Conservation (phyloP, 129 eudicot genomes). For the Escallonia rubra region DNA sequence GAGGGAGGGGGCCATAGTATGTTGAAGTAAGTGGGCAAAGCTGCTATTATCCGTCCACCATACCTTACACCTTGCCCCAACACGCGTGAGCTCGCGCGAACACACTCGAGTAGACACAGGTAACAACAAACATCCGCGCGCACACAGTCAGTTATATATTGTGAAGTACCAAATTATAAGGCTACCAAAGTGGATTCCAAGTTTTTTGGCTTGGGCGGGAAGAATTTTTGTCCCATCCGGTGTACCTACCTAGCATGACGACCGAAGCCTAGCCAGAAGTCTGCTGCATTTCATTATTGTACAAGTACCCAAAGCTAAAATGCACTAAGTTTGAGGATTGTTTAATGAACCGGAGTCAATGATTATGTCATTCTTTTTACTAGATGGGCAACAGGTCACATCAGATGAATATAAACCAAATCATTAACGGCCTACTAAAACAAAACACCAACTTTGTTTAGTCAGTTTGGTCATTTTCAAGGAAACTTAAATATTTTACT, state of each 20-base stretch:
- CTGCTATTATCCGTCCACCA: no score
- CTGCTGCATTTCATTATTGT: not conserved
- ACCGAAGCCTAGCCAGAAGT: not conserved
- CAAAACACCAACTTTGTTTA: not conserved
- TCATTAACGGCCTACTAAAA: not conserved
- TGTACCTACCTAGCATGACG: not conserved
- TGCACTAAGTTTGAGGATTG: not conserved
- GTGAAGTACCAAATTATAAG: no score
- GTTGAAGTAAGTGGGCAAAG: no score
- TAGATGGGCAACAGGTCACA: not conserved
- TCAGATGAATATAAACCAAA: not conserved
- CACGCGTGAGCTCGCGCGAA: no score
- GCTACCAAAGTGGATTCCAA: no score
- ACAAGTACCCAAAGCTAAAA: not conserved
- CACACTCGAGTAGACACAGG: no score
- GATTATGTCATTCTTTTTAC: not conserved
- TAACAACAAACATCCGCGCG: no score
- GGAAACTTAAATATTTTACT: not conserved
- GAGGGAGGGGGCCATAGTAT: no score
- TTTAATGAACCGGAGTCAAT: not conserved
- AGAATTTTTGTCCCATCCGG: not conserved
- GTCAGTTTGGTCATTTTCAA: not conserved
- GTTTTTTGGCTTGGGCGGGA: not conserved
- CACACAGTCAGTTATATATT: no score
- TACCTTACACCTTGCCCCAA: no score